A percentile compares a stretch with the other conserved stretches of the same genome.
Evolutionary conservation across 2,329 filamentous ascomycete genomes (phyloP).

Genomic region (Ophiostoma quercus): DNA sequence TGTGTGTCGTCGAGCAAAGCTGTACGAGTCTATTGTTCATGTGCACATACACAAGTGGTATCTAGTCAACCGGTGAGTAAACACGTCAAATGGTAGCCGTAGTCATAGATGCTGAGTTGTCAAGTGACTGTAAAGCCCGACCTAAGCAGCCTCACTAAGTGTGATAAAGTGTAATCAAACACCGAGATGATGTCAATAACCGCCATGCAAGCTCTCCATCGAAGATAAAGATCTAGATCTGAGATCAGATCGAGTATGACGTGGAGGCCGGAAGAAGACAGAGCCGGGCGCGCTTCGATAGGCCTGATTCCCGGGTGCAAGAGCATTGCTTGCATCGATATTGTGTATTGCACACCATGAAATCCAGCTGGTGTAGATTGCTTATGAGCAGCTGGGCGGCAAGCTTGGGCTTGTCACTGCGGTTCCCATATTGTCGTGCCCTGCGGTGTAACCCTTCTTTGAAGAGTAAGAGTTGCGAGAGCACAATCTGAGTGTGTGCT

Average conservation of each 20-base stretch:
- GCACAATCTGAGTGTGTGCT: neutral
- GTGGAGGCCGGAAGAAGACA: neutral
- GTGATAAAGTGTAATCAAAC: neutral
- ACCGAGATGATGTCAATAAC: neutral
- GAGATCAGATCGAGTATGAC: neutral
- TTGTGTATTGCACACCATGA: neutral
- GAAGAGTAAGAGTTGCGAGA: constrained; percentile 3
- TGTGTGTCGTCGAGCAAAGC: neutral
- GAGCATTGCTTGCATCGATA: neutral
- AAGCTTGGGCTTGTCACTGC: neutral
- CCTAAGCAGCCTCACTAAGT: too few species aligned
- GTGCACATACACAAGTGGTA: neutral
- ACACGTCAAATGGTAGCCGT: neutral
- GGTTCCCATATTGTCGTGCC: neutral
- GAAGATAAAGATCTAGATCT: neutral
- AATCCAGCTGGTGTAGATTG: neutral
- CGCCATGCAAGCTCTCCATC: neutral
- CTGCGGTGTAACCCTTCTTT: neutral
- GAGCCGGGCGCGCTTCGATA: neutral
- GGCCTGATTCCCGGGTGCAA: neutral
- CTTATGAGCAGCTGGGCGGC: neutral
- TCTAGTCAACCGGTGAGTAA: neutral
- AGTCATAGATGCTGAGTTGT: neutral
- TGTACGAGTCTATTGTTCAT: neutral
- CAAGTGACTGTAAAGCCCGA: too few species aligned